Evolutionary conservation across 371 early-diverging fungal species (phyloP), one percentile per base, ranked within the genome.

Genomic region (Catenaria anguillulae): DNA sequence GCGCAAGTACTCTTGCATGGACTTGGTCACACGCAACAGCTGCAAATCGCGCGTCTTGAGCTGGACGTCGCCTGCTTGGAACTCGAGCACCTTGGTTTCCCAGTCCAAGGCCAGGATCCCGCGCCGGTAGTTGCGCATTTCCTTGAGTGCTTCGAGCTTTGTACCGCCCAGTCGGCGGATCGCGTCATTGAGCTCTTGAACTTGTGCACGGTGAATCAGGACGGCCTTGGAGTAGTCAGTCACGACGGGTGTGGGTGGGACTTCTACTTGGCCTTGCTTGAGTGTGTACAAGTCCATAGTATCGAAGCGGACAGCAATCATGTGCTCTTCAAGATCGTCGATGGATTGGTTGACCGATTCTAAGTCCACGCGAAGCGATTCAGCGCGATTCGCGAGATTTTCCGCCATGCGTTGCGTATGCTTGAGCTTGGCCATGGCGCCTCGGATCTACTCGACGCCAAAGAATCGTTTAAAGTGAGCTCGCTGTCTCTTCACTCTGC

Each of bases 251-350:
- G 73, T 66, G 56, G 77, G 79, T 12, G 76, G 70, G 1, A 78
- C 75, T 67, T 81, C 81, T 6, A 81, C 81, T 73, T 79, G 79
- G 15, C 81, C 81, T 62, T 81, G 81, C 67, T 81, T 81, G 17
- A 81, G 66, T 56, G 67, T 63, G 56, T 68, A 73, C 60, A 81
- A 64, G 12, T 56, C 63, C 33, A 77, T 77, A 35, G 74, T 48
- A 63, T 80, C 73, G 64, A 72, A 78, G 33, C 67, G 75, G 45
- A 50, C 61, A 36, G 71, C 66, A 50, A 77, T 73, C 42, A 64
- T 64, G 64, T 72, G 70, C 61, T 77, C 76, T 33, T 67, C 34
- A 60, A 79, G 73, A 48, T 68, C 63, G 12, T 61, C 58, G 67
- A 75, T 45, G 33, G 71, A 73, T 33, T 31, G 64, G 13, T 62